Evolutionary conservation across 164 flowering plant species (phyloP), one percentile per base, ranked within the genome.

Genomic region (Sedum album): DNA sequence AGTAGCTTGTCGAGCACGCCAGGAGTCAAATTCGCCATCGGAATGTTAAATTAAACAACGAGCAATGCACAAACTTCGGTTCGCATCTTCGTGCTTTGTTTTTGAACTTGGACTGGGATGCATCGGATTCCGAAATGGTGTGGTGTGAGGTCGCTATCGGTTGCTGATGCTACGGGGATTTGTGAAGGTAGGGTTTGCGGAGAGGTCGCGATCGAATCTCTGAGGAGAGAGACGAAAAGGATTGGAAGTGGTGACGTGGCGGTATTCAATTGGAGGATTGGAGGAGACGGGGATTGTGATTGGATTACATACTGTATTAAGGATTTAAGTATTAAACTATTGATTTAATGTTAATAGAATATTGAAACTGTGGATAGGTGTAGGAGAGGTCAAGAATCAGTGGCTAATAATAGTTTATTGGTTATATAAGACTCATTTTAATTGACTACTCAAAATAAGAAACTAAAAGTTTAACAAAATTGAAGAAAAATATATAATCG

Each of bases 11-110:
- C 67, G 0, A 88, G 73, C 9, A 80, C 77, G 5, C 91, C 91
- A 2, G 87, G 94, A 0, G 78, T 79, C 7, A 88, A 77, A 25
- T 83, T 72, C 67, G 89, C 89, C 94, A 88, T 88, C 62, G 71
- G 46, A 48, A 7, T 15, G 35, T 35, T 7, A 35, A 35, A 35
- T 7, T 3, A 35, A 1, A 26, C 14, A 26, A 14, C 31, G 31
- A 57, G 25, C 18, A 14, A 28, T 20, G 15, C 25, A 8, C 28
- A 53, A 17, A 1, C 17, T 44, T 44, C 17, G 18, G 15, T 23
- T 21, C 18, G 1, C n/a, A 15, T 15, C 5, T 18, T 46, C 21
- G 4, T 15, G 51, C 18, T 15, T 15, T 35, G 38, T 3, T 35
- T 7, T 7, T 35, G 5, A 3, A 3, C 38, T 3, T 35, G 38